Percentiles rank a stretch among this genome's conserved stretches.
These are phyloP conservation scores for Wallacemonas sp. DNA, from an alignment of 208 protist species.

Conservation along the genomic window DNA sequence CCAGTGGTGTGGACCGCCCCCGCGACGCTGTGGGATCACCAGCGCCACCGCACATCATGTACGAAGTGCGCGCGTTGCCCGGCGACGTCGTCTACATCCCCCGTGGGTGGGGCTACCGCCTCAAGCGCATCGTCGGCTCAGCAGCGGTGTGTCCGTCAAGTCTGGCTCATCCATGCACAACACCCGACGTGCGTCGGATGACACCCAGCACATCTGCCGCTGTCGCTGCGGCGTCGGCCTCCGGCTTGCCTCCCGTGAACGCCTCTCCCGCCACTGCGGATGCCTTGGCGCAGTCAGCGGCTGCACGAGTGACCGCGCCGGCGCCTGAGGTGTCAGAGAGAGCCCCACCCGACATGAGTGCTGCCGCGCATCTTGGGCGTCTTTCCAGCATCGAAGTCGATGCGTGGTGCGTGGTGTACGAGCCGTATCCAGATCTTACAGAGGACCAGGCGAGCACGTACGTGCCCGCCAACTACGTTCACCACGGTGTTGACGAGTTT, in stretches of 20 bases:
- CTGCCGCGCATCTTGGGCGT: too few species aligned
- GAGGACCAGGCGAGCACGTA: constrained; percentile 58
- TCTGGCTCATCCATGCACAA: too few species aligned
- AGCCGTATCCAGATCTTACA: constrained; percentile 66
- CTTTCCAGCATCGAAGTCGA: constrained; percentile 39
- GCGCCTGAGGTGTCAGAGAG: too few species aligned
- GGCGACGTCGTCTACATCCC: constrained; percentile 84
- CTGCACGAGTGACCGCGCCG: too few species aligned
- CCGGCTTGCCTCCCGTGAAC: not conserved
- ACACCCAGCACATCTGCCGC: not conserved
- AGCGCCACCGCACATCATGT: constrained; percentile 11
- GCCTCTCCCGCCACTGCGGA: not conserved
- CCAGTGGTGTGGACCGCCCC: constrained; percentile 5
- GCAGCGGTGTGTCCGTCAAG: constrained; percentile 10
- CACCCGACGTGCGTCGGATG: not conserved
- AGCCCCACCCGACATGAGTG: too few species aligned
- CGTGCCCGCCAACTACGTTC: constrained; percentile 78
- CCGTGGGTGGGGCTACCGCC: constrained; percentile 51
- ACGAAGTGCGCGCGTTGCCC: constrained; percentile 73
- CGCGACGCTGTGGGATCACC: not conserved
- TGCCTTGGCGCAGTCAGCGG: not conserved
- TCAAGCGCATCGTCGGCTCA: constrained; percentile 58
- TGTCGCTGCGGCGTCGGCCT: not conserved
- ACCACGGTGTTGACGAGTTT: constrained; percentile 68
- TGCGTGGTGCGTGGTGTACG: constrained; percentile 57